Evolutionary conservation across 305 asterid species (phyloP), one percentile per base, ranked within the genome.

Genomic region (Fraxinus latifolia): DNA sequence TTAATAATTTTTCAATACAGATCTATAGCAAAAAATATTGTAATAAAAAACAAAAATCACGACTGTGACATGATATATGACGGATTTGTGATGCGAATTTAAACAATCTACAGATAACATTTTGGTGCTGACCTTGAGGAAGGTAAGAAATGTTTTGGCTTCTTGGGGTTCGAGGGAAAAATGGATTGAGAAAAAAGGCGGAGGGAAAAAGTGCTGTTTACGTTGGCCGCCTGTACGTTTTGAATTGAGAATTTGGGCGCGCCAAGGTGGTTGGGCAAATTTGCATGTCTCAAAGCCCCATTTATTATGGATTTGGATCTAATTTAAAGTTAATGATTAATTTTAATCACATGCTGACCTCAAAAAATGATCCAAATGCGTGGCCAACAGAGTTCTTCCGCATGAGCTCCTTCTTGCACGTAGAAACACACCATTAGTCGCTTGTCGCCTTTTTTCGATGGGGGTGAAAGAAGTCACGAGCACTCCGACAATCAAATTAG

Each of bases 61-160:
- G 4, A 9, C 14, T 42, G 50, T 42, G 2, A 2, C 15, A 42
- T 42, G 1, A 14, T 58, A 19, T 58, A 6, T 58, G 31, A 17
- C 27, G 68, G 29, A 58, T 58, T 58, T 29, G 1, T 58, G 68
- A 7, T 19, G 31, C 7, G 12, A 58, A 58, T 19, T 17, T 5
- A 76, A 78, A 71, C 12, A 29, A 60, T 15, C 74, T 15, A 11
- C 25, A n/a, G 34, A 32, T 68, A 36, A 74, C 21, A 39, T 31
- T 36, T 33, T 42, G 25, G 34, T 25, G 78, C 83, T 80, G 65
- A 87, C 85, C 89, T 79, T 47, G 76, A 1, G 42, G 80, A 80
- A 32, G 4, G 4, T 77, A 21, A 19, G 81, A 80, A 32, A 23
- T 4, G 34, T 42, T 58, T 27, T 37, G 50, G 50, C 50, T 11